phyloP scores from a whole-genome alignment of 768 basidiomycete species.

The Kwoniella sp. region DNA sequence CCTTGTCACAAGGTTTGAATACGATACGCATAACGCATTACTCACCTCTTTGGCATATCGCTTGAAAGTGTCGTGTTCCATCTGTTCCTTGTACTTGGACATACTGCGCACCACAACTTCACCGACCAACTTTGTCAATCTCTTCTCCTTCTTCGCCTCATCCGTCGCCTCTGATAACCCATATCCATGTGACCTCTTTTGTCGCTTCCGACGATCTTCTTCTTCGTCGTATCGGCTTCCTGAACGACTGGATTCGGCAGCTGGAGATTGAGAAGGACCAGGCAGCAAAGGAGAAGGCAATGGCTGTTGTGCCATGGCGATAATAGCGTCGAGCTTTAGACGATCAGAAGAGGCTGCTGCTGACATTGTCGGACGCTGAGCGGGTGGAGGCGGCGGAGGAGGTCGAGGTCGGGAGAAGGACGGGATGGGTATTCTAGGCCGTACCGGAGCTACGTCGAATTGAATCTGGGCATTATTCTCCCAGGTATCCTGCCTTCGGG shows the following conservation, averaged over 20 bases:
- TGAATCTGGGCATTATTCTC: conserved; percentile 35
- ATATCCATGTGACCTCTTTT: conserved; percentile 25
- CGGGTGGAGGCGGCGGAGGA: conserved; percentile 22
- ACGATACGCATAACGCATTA: background rate
- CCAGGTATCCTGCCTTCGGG: conserved; percentile 38
- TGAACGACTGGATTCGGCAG: conserved; percentile 33
- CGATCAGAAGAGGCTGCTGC: conserved; percentile 23
- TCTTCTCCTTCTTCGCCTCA: conserved; percentile 65
- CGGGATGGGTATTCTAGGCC: conserved; percentile 31
- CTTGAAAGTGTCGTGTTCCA: conserved; percentile 82
- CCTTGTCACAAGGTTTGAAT: background rate
- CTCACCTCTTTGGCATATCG: conserved; percentile 89
- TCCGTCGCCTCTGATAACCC: conserved; percentile 7
- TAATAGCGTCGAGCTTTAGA: conserved; percentile 54
- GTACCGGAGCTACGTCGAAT: conserved; percentile 44
- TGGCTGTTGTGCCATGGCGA: conserved; percentile 55
- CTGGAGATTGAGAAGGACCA: conserved; percentile 24
- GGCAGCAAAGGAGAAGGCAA: conserved; percentile 19
- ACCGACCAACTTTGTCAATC: conserved; percentile 77
- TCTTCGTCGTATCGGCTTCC: conserved; percentile 27
- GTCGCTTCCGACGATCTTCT: conserved; percentile 61
- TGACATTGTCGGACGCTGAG: conserved; percentile 22
- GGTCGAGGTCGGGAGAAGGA: conserved; percentile 39
- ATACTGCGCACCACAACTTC: conserved; percentile 88
- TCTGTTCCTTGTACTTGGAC: conserved; percentile 78